phyloP scores from a whole-genome alignment of 2,329 filamentous ascomycete genomes.

The Cladosporium cucumerinum region DNA sequence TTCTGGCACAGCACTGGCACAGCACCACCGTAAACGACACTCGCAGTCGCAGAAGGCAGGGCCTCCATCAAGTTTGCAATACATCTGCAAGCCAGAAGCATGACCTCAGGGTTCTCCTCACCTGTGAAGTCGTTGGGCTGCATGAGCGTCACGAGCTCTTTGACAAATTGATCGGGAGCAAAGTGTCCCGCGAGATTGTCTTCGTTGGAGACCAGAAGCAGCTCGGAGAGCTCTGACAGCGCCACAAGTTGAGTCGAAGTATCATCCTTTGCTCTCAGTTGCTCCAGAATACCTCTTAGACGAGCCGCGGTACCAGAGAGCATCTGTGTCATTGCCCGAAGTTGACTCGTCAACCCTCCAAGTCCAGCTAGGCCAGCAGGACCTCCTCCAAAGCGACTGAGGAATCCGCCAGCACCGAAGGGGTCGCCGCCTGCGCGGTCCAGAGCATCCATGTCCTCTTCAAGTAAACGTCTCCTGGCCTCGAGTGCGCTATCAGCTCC shows the following conservation, averaged over 20 bases:
- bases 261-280: slow-evolving; percentile 77
- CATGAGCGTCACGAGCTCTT: slow-evolving; percentile 90
- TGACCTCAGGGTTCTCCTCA: slow-evolving; percentile 92
- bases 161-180: slow-evolving; percentile 89
- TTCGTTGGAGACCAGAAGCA: slow-evolving; percentile 90
- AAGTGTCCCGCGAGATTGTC: slow-evolving; percentile 95
- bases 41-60: slow-evolving; percentile 83
- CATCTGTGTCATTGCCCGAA: slow-evolving; percentile 85
- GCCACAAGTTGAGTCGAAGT: slow-evolving; percentile 86
- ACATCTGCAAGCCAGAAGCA: slow-evolving; percentile 93
- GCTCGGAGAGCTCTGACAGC: slow-evolving; percentile 87
- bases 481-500: slow-evolving; percentile 49
- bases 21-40: slow-evolving; percentile 95
- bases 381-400: slow-evolving; percentile 58
- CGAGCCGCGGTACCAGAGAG: slow-evolving; percentile 80
- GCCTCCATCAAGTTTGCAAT: slow-evolving; percentile 98
- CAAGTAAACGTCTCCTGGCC: slow-evolving; percentile 62
- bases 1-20: slow-evolving; percentile 94
- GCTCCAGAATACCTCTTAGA: slow-evolving; percentile 60
- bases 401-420: slow-evolving; percentile 56
- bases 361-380: slow-evolving; percentile 39
- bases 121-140: slow-evolving; percentile 74
- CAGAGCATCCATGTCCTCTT: slow-evolving; percentile 51
- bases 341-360: slow-evolving; percentile 69
- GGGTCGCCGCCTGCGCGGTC: slow-evolving; percentile 48